Evolutionary conservation across 2,329 filamentous ascomycete species (phyloP).

Genomic region (Colletotrichum sp.): DNA sequence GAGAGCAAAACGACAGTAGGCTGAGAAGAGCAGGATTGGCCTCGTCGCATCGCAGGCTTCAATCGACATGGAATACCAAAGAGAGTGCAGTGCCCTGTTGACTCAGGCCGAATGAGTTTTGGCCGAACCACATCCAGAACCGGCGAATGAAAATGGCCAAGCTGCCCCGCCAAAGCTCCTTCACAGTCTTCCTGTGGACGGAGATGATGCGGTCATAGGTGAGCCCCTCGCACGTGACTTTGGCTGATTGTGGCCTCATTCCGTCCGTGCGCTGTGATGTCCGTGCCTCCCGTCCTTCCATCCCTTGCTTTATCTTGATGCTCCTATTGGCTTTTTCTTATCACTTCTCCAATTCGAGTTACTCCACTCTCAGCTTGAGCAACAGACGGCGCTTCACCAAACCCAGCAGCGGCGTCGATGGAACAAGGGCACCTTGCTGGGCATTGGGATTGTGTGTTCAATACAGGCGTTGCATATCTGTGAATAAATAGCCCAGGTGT

Average conservation of each 20-base stretch:
- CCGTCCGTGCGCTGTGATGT: not conserved
- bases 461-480: not conserved
- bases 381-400: not conserved
- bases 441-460: not conserved
- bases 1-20: not conserved
- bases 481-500: not conserved
- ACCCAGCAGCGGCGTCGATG: not conserved
- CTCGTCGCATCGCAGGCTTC: not conserved
- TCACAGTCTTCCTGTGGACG: not conserved
- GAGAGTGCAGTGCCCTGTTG: not conserved
- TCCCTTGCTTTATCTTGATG: not conserved
- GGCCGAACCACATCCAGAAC: not conserved
- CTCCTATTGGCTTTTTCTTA: not conserved
- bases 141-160: slow-evolving; percentile 15
- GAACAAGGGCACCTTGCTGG: not conserved
- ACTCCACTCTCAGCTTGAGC: not conserved
- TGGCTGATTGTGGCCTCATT: not conserved
- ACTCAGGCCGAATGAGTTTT: slow-evolving; percentile 19
- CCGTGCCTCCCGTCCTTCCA: not conserved
- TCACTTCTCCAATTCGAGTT: not conserved
- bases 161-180: slow-evolving; percentile 6
- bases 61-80: not conserved
- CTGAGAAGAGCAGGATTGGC: not conserved
- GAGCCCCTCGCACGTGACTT: slow-evolving; percentile 4
- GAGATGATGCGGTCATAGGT: not conserved